phyloP scores from a whole-genome alignment of 768 basidiomycete species.

The Leccinum variicolor region DNA sequence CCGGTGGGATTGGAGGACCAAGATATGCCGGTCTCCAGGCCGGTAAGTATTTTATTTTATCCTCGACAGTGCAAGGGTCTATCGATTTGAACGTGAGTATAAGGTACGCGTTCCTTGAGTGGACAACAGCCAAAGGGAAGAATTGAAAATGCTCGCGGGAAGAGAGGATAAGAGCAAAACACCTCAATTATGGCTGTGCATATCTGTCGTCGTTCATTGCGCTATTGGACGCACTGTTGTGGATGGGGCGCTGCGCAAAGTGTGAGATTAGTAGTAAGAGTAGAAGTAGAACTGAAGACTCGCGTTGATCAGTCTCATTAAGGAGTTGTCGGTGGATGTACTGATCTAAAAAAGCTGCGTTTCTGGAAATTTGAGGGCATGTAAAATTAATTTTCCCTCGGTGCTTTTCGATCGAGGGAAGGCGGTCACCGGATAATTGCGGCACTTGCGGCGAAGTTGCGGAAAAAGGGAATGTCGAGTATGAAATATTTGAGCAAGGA shows the following conservation, averaged over 20 bases:
- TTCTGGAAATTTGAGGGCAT: background rate
- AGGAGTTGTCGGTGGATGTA: background rate
- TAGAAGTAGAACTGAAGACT: background rate
- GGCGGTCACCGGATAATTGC: conserved; percentile 9
- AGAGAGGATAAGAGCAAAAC: conserved; percentile 15
- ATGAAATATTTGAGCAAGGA: background rate
- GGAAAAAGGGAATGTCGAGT: conserved; percentile 8
- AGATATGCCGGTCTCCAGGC: background rate
- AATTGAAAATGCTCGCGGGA: conserved; percentile 21
- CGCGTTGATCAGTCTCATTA: conserved; percentile 2
- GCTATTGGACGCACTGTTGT: conserved; percentile 6
- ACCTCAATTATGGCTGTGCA: conserved; percentile 12
- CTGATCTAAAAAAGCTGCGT: background rate
- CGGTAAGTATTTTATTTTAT: background rate
- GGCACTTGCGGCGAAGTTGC: conserved; percentile 15
- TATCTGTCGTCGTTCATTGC: conserved; percentile 5
- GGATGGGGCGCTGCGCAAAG: conserved; percentile 9
- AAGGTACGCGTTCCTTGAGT: background rate
- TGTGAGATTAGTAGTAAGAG: background rate
- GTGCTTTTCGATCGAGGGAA: conserved; percentile 13
- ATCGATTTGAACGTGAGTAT: background rate
- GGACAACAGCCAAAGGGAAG: background rate
- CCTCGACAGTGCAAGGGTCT: background rate
- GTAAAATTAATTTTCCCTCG: conserved; percentile 8
- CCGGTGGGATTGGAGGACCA: conserved; percentile 7